These are phyloP conservation scores for Alternaria brassicae DNA, from an alignment of 2,329 filamentous ascomycete species.

Conservation along the genomic window DNA sequence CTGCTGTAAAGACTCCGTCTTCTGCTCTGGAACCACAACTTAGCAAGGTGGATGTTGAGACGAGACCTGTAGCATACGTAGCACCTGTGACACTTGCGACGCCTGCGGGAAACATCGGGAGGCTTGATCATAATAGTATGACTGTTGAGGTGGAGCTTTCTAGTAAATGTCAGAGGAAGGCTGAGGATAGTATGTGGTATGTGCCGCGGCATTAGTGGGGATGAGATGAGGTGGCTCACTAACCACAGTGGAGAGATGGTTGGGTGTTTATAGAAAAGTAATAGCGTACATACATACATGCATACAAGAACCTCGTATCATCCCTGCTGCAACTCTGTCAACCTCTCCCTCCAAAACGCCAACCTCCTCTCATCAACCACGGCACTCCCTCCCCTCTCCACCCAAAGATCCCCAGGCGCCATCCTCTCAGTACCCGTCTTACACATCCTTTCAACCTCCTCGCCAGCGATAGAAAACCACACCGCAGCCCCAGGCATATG, in stretches of 20 bases:
- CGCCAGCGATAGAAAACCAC: neutral
- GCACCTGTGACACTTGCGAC: neutral
- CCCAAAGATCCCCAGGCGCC: neutral
- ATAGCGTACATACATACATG: neutral
- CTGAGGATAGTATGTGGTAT: neutral
- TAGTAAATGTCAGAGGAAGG: neutral
- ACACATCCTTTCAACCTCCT: neutral
- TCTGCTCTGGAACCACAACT: neutral
- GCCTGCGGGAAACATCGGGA: neutral
- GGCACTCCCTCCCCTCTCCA: neutral
- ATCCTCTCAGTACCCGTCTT: neutral
- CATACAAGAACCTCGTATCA: neutral
- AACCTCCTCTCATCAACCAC: neutral
- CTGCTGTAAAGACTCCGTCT: fast-evolving
- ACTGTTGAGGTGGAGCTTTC: neutral
- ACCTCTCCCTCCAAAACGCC: neutral
- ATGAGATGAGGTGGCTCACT: neutral
- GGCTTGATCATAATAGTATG: neutral
- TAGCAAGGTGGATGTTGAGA: neutral
- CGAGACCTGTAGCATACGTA: neutral
- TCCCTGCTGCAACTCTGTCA: neutral
- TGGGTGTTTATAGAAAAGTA: neutral
- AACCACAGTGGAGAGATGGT: neutral
- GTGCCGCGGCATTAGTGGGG: neutral
- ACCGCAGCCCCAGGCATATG: neutral